Evolutionary conservation across 768 basidiomycete species (phyloP).

Genomic region (Xanthoconium stramineum): DNA sequence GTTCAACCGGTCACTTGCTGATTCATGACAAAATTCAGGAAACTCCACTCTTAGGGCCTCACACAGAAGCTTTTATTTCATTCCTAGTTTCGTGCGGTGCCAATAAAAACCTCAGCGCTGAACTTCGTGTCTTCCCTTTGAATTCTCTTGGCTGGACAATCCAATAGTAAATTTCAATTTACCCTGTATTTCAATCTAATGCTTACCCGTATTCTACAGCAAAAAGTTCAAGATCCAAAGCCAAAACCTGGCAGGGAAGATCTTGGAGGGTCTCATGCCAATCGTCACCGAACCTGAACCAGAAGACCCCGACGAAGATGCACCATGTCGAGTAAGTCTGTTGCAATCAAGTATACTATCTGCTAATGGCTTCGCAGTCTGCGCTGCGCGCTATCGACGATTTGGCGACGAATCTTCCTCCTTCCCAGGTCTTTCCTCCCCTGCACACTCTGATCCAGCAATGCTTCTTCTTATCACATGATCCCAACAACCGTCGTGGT

Average conservation of each 20-base stretch:
- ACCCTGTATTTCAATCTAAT: background rate
- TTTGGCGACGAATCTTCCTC: constrained; percentile 88
- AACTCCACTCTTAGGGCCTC: constrained; percentile 86
- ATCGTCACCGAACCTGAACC: constrained; percentile 93
- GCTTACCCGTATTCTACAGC: constrained; percentile 39
- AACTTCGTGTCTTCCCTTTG: constrained; percentile 84
- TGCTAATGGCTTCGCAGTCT: constrained; percentile 47
- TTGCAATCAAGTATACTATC: background rate
- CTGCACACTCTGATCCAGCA: constrained; percentile 78
- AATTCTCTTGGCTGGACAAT: constrained; percentile 97
- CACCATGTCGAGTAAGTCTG: constrained; percentile 77
- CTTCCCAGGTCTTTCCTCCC: constrained; percentile 92
- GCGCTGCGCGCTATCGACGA: constrained; percentile 93
- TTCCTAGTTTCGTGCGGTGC: constrained; percentile 86
- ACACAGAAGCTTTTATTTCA: constrained; percentile 80
- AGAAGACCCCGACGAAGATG: constrained; percentile 89
- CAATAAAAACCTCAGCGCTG: constrained; percentile 70
- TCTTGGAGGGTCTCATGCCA: constrained; percentile 90
- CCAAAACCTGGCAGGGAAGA: constrained; percentile 76
- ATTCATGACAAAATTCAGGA: constrained; percentile 50
- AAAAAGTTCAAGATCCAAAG: constrained; percentile 96
- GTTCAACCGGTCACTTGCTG: background rate
- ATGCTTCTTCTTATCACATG: constrained; percentile 76
- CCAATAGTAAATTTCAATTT: constrained; percentile 66
- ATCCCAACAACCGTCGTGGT: constrained; percentile 79